A percentile compares a stretch with the other conserved stretches of the same genome.
phyloP scores from a whole-genome alignment of 768 basidiomycete genomes.

The Russula dissimulans region DNA sequence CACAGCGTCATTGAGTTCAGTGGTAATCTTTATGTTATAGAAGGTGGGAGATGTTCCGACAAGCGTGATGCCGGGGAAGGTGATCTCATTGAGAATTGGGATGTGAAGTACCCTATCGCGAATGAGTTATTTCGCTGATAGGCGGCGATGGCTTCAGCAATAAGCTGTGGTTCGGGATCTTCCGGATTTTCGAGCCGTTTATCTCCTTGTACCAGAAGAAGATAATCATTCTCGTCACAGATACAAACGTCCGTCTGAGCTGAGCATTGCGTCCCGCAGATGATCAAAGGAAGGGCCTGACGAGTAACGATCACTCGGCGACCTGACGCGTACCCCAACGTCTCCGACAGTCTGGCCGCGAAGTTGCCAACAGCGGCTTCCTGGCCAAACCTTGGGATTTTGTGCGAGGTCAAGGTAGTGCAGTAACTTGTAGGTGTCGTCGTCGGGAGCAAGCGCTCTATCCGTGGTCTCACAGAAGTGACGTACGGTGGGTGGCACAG shows the following conservation, averaged over 20 bases:
- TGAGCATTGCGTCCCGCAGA: background rate
- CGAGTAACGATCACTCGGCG: background rate
- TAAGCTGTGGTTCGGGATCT: background rate
- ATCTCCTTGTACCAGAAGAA: background rate
- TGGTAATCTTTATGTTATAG: too few relatives aligned
- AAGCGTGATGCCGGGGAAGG: too few relatives aligned
- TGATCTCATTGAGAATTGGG: too few relatives aligned
- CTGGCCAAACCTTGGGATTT: background rate
- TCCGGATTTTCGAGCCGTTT: background rate
- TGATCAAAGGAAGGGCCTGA: background rate
- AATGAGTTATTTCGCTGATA: background rate
- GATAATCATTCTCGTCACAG: background rate
- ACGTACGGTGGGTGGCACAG: too few relatives aligned
- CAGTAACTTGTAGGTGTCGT: background rate
- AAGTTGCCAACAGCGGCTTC: background rate
- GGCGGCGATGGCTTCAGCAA: background rate
- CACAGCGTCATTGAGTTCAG: too few relatives aligned
- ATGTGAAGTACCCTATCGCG: too few relatives aligned
- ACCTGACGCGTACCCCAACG: background rate
- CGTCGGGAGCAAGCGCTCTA: background rate
- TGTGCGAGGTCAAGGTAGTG: background rate
- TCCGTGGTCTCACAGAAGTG: background rate
- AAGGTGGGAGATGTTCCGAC: too few relatives aligned
- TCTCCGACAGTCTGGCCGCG: background rate
- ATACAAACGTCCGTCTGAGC: background rate